Evolutionary conservation across 345 rosid species (phyloP).

Genomic region (Nephelium lappaceum): DNA sequence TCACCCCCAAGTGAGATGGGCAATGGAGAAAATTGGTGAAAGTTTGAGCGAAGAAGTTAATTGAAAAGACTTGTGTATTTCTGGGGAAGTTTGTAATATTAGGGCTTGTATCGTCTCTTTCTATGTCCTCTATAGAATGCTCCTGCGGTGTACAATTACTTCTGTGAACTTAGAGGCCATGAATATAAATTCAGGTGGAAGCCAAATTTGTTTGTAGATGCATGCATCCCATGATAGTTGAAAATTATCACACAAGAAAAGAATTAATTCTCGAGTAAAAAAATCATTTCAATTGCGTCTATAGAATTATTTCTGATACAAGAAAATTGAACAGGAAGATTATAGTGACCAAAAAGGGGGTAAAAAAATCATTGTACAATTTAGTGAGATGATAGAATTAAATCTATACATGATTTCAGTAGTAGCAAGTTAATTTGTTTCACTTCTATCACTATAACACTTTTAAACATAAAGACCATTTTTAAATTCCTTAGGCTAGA

Average conservation of each 20-base stretch:
- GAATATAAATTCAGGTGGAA: constrained; percentile 17
- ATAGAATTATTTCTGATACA: too few species aligned
- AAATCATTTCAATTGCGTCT: too few species aligned
- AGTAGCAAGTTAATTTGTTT: too few species aligned
- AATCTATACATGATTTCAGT: too few species aligned
- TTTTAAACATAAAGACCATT: too few species aligned
- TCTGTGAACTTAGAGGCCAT: constrained; percentile 20
- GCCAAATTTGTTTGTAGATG: background rate
- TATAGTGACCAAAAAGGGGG: too few species aligned
- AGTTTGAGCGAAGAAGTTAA: constrained; percentile 5
- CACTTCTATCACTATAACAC: too few species aligned
- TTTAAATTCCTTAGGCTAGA: too few species aligned
- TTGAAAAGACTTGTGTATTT: constrained; percentile 25
- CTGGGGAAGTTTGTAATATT: constrained; percentile 22
- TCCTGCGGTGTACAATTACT: constrained; percentile 42
- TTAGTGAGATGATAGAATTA: background rate
- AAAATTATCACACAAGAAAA: background rate
- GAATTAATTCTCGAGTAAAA: too few species aligned
- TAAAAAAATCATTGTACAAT: too few species aligned
- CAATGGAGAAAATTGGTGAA: constrained; percentile 1
- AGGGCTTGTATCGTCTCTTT: constrained; percentile 33
- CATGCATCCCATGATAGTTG: background rate
- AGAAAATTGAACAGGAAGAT: too few species aligned
- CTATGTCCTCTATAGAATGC: constrained; percentile 22
- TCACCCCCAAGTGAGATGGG: constrained; percentile 73